Percentiles rank a stretch among this genome's conserved stretches.
phyloP scores from a whole-genome alignment of 192 early-diverging fungal genomes.

The Thoreauomyces humboldtii region DNA sequence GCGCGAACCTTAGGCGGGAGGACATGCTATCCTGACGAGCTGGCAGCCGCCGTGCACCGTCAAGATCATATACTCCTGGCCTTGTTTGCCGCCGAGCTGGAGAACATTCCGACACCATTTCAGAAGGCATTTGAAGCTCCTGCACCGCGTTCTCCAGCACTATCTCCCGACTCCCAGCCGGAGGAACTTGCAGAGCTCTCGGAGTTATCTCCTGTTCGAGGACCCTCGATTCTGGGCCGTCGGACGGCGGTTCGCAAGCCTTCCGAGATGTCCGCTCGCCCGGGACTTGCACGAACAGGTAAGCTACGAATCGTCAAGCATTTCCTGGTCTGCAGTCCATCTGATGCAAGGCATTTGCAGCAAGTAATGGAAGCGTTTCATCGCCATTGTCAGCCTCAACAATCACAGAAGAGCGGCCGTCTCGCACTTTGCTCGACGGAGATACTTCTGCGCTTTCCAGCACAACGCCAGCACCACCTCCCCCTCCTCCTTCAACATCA shows the following conservation, averaged over 20 bases:
- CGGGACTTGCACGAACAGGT: too few relatives aligned
- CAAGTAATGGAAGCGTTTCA: background rate
- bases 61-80: slow-evolving; percentile 21
- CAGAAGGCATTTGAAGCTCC: slow-evolving; percentile 10
- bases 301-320: background rate
- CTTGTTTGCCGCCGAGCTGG: slow-evolving; percentile 15
- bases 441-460: background rate
- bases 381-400: background rate
- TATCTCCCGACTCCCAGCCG: background rate
- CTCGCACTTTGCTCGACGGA: background rate
- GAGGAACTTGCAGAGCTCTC: background rate
- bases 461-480: background rate
- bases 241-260: slow-evolving; percentile 8
- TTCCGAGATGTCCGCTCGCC: background rate
- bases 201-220: slow-evolving; percentile 3
- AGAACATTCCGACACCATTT: slow-evolving; percentile 13
- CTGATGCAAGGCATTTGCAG: too few relatives aligned
- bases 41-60: slow-evolving; percentile 9
- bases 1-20: slow-evolving; percentile 15
- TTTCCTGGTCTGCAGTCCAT: too few relatives aligned
- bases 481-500: background rate
- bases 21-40: background rate
- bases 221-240: background rate
- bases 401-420: background rate
- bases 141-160: background rate